These are phyloP conservation scores for Chimonanthus salicifolius DNA, from an alignment of 164 flowering plant species.

Conservation along the genomic window DNA sequence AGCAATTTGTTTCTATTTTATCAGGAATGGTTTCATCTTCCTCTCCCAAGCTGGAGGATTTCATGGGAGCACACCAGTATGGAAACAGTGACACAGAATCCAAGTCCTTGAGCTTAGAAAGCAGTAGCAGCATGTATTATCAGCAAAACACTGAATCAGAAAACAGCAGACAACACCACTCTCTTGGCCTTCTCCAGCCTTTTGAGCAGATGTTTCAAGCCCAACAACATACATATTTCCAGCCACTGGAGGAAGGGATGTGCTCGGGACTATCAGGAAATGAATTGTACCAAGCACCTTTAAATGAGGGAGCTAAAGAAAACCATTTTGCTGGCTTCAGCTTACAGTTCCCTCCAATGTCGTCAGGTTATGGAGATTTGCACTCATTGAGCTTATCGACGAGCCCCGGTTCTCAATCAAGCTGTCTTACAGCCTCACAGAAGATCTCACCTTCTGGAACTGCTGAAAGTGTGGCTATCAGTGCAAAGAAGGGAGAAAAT, in stretches of 20 bases:
- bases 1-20: not conserved
- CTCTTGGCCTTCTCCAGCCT: constrained; percentile 27
- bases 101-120: constrained; percentile 67
- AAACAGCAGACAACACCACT: constrained; percentile 29
- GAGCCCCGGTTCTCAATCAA: constrained; percentile 83
- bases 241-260: constrained; percentile 11
- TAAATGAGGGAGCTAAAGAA: constrained; percentile 24
- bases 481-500: constrained; percentile 53
- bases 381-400: constrained; percentile 72
- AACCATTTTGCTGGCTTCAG: constrained; percentile 26
- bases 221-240: constrained; percentile 31
- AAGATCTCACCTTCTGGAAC: constrained; percentile 32
- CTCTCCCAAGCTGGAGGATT: constrained; percentile 73
- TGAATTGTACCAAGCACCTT: constrained; percentile 30
- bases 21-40: constrained; percentile 54
- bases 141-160: constrained; percentile 35
- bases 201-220: constrained; percentile 26
- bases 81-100: constrained; percentile 39
- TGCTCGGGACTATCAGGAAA: constrained; percentile 26
- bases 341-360: constrained; percentile 27
- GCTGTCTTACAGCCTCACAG: constrained; percentile 49
- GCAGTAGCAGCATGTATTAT: constrained; percentile 40
- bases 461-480: constrained; percentile 28
- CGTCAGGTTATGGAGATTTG: constrained; percentile 47
- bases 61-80: constrained; percentile 45